Percentiles rank a stretch among this genome's conserved stretches.
These are phyloP conservation scores for Nepenthes gracilis DNA, from an alignment of 148 eudicot genomes.

Conservation along the genomic window DNA sequence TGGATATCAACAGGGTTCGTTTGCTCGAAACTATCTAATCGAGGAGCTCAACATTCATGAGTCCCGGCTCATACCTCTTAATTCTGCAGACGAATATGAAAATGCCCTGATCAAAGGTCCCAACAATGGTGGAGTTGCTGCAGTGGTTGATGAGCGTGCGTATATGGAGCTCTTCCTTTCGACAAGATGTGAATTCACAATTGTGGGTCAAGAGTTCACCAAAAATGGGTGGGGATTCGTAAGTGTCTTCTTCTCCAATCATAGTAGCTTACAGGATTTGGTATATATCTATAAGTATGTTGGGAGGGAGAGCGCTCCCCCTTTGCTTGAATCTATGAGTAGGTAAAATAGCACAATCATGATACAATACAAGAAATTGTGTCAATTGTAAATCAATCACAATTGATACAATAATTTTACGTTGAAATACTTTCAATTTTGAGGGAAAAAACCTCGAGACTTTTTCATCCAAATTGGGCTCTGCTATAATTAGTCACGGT, in stretches of 20 bases:
- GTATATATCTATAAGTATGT: too few species aligned
- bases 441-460: too few species aligned
- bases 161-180: slow-evolving; percentile 63
- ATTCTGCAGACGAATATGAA: slow-evolving; percentile 29
- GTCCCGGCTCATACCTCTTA: slow-evolving; percentile 47
- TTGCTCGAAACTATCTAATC: slow-evolving; percentile 36
- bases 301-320: too few species aligned
- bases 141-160: slow-evolving; percentile 54
- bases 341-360: too few species aligned
- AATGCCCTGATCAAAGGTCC: slow-evolving; percentile 46
- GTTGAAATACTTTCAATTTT: too few species aligned
- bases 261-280: neutral
- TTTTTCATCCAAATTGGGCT: too few species aligned
- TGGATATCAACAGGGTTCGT: slow-evolving; percentile 64
- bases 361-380: too few species aligned
- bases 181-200: slow-evolving; percentile 55
- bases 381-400: too few species aligned
- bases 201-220: slow-evolving; percentile 61
- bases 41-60: slow-evolving; percentile 30
- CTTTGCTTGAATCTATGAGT: too few species aligned
- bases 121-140: slow-evolving; percentile 61
- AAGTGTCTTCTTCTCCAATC: slow-evolving; percentile 21
- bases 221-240: slow-evolving; percentile 81
- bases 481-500: too few species aligned
- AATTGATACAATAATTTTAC: too few species aligned